Percentiles rank a stretch among this genome's conserved stretches.
phyloP scores from a whole-genome alignment of 108 stramenopile genomes.

The Skeletonema potamos region DNA sequence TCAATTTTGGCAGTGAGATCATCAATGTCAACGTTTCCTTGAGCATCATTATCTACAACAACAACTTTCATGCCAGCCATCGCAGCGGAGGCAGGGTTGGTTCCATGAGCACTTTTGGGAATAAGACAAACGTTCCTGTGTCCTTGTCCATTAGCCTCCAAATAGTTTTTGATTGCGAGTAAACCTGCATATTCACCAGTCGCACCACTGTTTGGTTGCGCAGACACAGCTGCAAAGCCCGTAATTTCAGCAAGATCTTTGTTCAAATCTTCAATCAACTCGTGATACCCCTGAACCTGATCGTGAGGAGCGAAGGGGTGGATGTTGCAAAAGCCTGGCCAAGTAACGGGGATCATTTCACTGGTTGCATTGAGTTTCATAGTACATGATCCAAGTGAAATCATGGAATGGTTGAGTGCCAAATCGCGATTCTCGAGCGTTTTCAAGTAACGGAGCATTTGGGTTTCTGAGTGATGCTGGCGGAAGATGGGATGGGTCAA shows the following conservation, averaged over 20 bases:
- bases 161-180: conserved; percentile 91
- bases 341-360: conserved; percentile 99
- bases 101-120: conserved; percentile 98
- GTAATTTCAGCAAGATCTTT: conserved; percentile 96
- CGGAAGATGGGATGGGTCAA: conserved; percentile 97
- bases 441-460: conserved; percentile 98
- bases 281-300: conserved; percentile 93
- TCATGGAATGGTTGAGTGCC: conserved; percentile 98
- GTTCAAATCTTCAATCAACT: conserved; percentile 93
- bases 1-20: conserved; percentile 91
- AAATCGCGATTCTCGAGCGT: conserved; percentile 95
- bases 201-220: conserved; percentile 98
- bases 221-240: conserved; percentile 97
- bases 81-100: conserved; percentile 96
- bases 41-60: conserved; percentile 92
- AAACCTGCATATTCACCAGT: conserved; percentile 98
- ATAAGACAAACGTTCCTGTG: conserved; percentile 98
- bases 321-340: conserved; percentile 95
- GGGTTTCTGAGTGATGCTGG: conserved; percentile 94
- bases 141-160: conserved; percentile 77
- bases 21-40: conserved; percentile 93
- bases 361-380: conserved; percentile 99
- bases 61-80: conserved; percentile 98
- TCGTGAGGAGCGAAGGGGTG: conserved; percentile 98
- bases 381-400: conserved; percentile 98